Conservation (phyloP, 2,329 filamentous ascomycete genomes). For the Fusarium equiseti region DNA sequence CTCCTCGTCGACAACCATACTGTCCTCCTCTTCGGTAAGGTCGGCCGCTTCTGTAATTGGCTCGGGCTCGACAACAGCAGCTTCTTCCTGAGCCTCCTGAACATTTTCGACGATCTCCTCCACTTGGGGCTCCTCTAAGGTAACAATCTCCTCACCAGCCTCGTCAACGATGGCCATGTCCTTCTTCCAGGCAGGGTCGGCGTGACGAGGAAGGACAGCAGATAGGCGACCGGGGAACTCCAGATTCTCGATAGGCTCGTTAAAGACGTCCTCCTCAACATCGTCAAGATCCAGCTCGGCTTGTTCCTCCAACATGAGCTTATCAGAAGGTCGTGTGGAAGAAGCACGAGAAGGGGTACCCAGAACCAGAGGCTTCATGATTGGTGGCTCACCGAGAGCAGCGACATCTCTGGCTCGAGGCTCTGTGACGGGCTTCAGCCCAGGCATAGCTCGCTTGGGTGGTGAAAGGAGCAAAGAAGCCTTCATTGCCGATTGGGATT, state of each 20-base stretch:
- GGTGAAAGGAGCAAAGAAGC: slow-evolving; percentile 64
- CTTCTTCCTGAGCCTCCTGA: slow-evolving; percentile 2
- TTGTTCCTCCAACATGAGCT: slow-evolving; percentile 54
- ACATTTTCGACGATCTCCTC: neutral
- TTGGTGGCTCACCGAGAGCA: slow-evolving; percentile 48
- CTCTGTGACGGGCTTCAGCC: slow-evolving; percentile 52
- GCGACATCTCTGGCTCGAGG: slow-evolving; percentile 38
- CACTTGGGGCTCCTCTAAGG: slow-evolving; percentile 6
- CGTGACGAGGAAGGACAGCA: slow-evolving; percentile 58
- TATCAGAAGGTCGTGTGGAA: slow-evolving; percentile 51
- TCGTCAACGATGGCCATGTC: slow-evolving; percentile 51
- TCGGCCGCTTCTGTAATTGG: slow-evolving; percentile 15
- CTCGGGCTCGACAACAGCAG: neutral
- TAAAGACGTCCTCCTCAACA: slow-evolving; percentile 50
- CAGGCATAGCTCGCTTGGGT: slow-evolving; percentile 59
- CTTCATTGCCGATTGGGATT: slow-evolving; percentile 57
- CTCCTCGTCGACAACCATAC: slow-evolving; percentile 45
- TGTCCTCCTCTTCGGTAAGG: slow-evolving; percentile 35
- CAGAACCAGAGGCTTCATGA: slow-evolving; percentile 54
- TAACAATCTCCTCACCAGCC: slow-evolving; percentile 21
- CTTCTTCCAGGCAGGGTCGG: slow-evolving; percentile 55
- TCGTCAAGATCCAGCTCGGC: slow-evolving; percentile 40
- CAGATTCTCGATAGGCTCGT: slow-evolving; percentile 52
- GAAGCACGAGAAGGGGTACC: slow-evolving; percentile 48
- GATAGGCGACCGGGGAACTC: slow-evolving; percentile 61